A percentile compares a stretch with the other conserved stretches of the same genome.
phyloP scores from a whole-genome alignment of 257 asterid species.

The Solanum dulcamara region DNA sequence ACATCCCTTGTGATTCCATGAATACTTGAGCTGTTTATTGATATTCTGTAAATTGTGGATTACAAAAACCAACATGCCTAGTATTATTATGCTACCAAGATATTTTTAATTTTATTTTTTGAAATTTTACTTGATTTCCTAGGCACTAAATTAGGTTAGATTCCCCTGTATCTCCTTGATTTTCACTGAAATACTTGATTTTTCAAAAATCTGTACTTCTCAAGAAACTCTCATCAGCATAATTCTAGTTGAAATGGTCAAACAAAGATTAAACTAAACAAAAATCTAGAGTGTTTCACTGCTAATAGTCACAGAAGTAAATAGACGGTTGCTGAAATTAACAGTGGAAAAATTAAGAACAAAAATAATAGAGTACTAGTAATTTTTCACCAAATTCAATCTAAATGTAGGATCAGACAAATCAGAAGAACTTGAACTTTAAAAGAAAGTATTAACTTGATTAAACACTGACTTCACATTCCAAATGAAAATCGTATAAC shows the following conservation, averaged over 20 bases:
- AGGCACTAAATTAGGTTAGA: conserved; percentile 12
- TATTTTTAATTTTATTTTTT: not conserved
- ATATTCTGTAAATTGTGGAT: conserved; percentile 14
- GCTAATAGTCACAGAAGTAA: not conserved
- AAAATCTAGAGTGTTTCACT: not conserved
- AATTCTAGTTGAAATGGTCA: conserved; percentile 2
- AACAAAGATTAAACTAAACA: not conserved
- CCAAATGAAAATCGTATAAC: not conserved
- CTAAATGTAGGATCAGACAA: conserved; percentile 5
- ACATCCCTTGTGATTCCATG: conserved; percentile 41
- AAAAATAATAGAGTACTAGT: not conserved
- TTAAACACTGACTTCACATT: not conserved
- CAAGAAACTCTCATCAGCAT: not conserved
- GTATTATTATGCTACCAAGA: not conserved
- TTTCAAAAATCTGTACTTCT: not conserved
- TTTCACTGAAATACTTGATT: not conserved
- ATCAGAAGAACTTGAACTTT: not conserved
- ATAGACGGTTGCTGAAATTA: conserved; percentile 15
- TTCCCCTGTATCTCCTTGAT: not conserved
- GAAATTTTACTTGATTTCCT: not conserved
- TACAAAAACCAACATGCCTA: conserved; percentile 14
- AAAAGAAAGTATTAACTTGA: not conserved
- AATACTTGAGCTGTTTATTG: conserved; percentile 31
- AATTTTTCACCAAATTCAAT: conserved; percentile 3
- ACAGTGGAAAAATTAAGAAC: conserved; percentile 16